Evolutionary conservation across 345 rosid genomes (phyloP).

Genomic region (Corchorus capsularis): DNA sequence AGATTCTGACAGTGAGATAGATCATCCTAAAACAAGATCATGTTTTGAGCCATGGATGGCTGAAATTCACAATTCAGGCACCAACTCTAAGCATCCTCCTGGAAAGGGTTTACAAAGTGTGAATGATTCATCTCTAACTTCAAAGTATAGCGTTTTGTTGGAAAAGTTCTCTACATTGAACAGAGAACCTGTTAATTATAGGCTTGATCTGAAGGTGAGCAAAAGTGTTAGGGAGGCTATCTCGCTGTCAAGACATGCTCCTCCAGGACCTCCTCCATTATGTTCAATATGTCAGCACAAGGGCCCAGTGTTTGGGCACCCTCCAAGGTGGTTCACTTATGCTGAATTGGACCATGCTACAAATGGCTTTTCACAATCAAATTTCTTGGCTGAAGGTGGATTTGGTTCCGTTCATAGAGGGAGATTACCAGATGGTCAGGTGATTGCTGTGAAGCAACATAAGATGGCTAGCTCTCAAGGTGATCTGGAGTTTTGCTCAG

Average conservation of each 20-base stretch:
- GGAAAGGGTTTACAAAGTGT: constrained; percentile 45
- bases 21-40: constrained; percentile 53
- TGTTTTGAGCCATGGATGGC: constrained; percentile 49
- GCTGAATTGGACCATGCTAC: constrained; percentile 85
- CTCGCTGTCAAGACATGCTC: constrained; percentile 72
- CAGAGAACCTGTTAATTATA: constrained; percentile 55
- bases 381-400: constrained; percentile 99
- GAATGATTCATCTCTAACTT: constrained; percentile 42
- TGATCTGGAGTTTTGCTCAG: constrained; percentile 92
- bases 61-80: constrained; percentile 50
- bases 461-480: constrained; percentile 97
- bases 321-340: constrained; percentile 93
- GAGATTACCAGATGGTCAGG: constrained; percentile 74
- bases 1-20: constrained; percentile 62
- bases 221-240: constrained; percentile 87
- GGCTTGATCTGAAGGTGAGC: constrained; percentile 56
- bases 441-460: constrained; percentile 94
- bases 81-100: constrained; percentile 37
- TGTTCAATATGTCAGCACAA: constrained; percentile 94
- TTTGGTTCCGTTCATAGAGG: constrained; percentile 97
- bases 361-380: constrained; percentile 69
- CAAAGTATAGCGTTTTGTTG: constrained; percentile 43
- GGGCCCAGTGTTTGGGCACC: constrained; percentile 91
- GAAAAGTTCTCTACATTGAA: constrained; percentile 53
- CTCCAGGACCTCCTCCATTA: constrained; percentile 93